Evolutionary conservation across 495 filamentous ascomycete species (phyloP).

Genomic region (Penicillium robsamsonii): DNA sequence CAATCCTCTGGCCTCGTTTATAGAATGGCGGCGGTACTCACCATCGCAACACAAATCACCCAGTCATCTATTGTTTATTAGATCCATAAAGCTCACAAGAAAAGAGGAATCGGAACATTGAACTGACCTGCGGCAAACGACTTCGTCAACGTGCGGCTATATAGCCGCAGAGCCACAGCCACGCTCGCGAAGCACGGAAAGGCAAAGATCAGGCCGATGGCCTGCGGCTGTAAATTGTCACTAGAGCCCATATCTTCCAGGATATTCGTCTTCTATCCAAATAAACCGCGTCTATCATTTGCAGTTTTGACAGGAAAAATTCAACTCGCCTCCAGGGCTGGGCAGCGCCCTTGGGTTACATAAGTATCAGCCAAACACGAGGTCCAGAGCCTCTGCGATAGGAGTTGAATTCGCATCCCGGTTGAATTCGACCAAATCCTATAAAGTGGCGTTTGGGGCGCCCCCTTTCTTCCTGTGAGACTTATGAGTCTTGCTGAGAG

Average conservation of each 20-base stretch:
- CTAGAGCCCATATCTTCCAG: constrained; percentile 5
- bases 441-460: too few relatives aligned
- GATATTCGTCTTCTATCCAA: neutral
- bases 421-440: too few relatives aligned
- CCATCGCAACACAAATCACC: constrained; percentile 11
- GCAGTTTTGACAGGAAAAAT: neutral
- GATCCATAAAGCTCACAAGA: too few relatives aligned
- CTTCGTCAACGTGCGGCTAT: constrained; percentile 42
- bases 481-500: too few relatives aligned
- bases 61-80: constrained; percentile 12
- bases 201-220: constrained; percentile 41
- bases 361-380: too few relatives aligned
- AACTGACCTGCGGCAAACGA: constrained; percentile 35
- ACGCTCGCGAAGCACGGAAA: constrained; percentile 42
- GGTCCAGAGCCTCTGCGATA: too few relatives aligned
- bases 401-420: too few relatives aligned
- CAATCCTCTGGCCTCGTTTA: neutral
- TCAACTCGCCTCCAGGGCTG: neutral
- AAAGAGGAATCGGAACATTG: neutral
- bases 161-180: constrained; percentile 38
- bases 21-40: neutral
- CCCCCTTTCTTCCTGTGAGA: too few relatives aligned
- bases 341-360: too few relatives aligned
- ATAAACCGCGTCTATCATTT: neutral
- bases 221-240: constrained; percentile 34